phyloP scores from a whole-genome alignment of 352 stramenopile species.

The Saprolegnia parasitica region DNA sequence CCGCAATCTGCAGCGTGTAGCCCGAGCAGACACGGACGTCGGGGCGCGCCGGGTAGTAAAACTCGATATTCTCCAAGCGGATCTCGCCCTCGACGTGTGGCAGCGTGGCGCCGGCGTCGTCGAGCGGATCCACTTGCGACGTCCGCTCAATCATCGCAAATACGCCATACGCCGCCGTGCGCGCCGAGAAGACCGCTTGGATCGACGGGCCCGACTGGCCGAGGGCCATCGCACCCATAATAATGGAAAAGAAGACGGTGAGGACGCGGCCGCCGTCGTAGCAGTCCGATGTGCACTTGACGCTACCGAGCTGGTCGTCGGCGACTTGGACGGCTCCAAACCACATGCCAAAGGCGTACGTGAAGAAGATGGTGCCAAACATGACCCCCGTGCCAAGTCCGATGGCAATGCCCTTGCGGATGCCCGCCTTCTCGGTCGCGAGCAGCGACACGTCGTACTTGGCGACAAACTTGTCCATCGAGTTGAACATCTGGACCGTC shows the following conservation, averaged over 20 bases:
- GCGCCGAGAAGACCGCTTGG: conserved; percentile 28
- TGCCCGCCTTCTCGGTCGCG: conserved; percentile 26
- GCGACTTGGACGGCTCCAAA: conserved; percentile 32
- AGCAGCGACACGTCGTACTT: conserved; percentile 22
- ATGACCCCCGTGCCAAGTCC: conserved; percentile 31
- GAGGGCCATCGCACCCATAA: conserved; percentile 38
- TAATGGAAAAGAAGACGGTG: conserved; percentile 36
- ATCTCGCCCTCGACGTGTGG: conserved; percentile 45
- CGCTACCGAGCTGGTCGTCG: conserved; percentile 23
- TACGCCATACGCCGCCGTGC: conserved; percentile 14
- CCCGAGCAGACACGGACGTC: conserved; percentile 54
- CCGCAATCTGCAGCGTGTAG: conserved; percentile 53
- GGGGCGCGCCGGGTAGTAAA: conserved; percentile 53
- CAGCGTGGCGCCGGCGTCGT: conserved; percentile 36
- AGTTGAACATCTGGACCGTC: conserved; percentile 27
- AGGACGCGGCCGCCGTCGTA: conserved; percentile 37
- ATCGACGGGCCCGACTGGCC: conserved; percentile 38
- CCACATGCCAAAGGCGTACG: conserved; percentile 38
- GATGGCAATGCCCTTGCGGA: conserved; percentile 23
- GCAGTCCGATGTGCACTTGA: conserved; percentile 14
- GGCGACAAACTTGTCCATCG: not conserved
- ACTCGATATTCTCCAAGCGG: conserved; percentile 81
- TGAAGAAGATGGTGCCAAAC: conserved; percentile 41
- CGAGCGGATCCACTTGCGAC: conserved; percentile 35
- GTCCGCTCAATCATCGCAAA: conserved; percentile 26